Evolutionary conservation across 306 rosid genomes (phyloP).

Genomic region (Casuarina equisetifolia): DNA sequence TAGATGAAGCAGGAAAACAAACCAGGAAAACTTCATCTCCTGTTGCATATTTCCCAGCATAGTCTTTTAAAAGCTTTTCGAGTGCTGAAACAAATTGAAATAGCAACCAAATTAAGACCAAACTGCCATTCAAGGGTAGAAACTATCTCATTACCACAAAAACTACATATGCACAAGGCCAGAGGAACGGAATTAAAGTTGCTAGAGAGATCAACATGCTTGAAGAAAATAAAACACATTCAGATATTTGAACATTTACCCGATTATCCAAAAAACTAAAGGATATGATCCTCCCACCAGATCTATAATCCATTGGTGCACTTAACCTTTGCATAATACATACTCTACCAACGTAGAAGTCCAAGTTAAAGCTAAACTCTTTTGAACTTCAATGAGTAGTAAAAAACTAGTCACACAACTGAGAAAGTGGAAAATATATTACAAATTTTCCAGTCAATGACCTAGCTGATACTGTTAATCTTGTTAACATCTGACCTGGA

Average conservation of each 20-base stretch:
- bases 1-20: constrained; percentile 12
- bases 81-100: constrained; percentile 46
- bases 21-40: constrained; percentile 60
- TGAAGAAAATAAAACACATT: neutral
- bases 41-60: constrained; percentile 57
- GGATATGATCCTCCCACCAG: neutral
- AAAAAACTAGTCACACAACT: no score
- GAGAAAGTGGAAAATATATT: no score
- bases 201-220: neutral
- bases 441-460: neutral
- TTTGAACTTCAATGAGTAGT: neutral
- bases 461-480: constrained; percentile 1
- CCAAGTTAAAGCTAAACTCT: neutral
- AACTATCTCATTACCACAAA: neutral
- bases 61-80: constrained; percentile 42
- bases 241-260: neutral
- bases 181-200: no score
- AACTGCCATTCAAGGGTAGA: constrained; percentile 1
- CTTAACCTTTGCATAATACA: neutral
- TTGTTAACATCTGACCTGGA: neutral
- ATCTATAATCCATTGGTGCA: neutral
- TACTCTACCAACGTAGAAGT: neutral
- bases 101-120: constrained; percentile 3
- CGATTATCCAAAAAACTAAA: neutral
- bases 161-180: neutral